Conservation (phyloP, 345 rosid genomes). For the Theobroma cacao region DNA sequence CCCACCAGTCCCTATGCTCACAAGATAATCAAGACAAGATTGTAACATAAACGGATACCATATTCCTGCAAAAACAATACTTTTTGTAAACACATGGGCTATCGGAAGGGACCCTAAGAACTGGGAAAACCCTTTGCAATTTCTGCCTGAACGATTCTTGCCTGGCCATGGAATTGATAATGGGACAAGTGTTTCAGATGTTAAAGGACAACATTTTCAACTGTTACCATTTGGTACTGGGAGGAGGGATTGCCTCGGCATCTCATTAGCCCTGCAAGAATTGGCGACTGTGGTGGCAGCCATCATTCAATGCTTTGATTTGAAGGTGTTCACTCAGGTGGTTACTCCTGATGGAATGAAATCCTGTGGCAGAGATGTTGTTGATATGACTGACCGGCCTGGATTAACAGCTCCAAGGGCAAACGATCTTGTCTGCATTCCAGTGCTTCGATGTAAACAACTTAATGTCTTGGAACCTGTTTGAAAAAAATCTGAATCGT, state of each 20-base stretch:
- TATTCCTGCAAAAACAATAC: conserved; percentile 24
- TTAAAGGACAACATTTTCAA: conserved; percentile 40
- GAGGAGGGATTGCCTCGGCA: conserved; percentile 48
- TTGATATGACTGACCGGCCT: not conserved
- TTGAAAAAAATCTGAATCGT: no score
- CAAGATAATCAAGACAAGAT: conserved; percentile 28
- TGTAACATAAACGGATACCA: conserved; percentile 28
- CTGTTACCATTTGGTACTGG: conserved; percentile 47
- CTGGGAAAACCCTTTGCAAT: conserved; percentile 39
- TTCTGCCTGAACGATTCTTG: conserved; percentile 39
- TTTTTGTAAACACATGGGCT: conserved; percentile 40
- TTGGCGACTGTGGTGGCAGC: not conserved
- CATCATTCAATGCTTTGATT: not conserved
- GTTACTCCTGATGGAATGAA: not conserved
- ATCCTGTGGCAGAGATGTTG: not conserved
- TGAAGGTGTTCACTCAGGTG: not conserved
- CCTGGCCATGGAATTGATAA: not conserved
- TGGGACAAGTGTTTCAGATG: conserved; percentile 1
- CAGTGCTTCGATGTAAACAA: no score
- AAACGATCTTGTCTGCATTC: not conserved
- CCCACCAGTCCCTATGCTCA: conserved; percentile 42
- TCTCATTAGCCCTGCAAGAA: conserved; percentile 38
- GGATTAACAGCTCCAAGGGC: not conserved
- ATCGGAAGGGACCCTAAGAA: conserved; percentile 38
- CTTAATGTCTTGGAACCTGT: not conserved